Evolutionary conservation across 257 asterid species (phyloP).

Genomic region (Solanum sitiens): DNA sequence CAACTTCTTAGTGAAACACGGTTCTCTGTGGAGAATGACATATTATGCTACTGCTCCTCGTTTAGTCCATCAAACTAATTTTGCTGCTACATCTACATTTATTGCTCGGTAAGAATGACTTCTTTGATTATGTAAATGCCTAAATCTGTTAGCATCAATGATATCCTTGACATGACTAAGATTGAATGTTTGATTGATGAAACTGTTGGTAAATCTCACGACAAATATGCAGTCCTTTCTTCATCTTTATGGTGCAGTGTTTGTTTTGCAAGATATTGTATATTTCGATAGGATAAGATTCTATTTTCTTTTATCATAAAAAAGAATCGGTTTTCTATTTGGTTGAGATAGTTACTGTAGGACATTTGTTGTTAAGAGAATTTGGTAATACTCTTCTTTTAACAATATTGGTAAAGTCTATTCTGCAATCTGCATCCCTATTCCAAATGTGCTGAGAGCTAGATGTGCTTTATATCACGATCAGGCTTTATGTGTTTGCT

Average conservation of each 20-base stretch:
- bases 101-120: slow-evolving; percentile 70
- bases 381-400: background rate
- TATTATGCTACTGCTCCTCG: slow-evolving; percentile 93
- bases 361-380: background rate
- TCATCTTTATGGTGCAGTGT: background rate
- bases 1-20: slow-evolving; percentile 93
- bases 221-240: background rate
- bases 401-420: background rate
- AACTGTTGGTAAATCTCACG: background rate
- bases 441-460: background rate
- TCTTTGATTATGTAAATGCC: background rate
- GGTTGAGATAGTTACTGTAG: background rate
- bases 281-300: background rate
- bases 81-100: slow-evolving; percentile 93
- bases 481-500: background rate
- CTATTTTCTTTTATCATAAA: background rate
- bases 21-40: slow-evolving; percentile 82
- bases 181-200: background rate
- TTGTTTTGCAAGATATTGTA: background rate
- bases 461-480: background rate
- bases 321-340: background rate
- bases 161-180: background rate
- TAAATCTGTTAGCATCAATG: background rate
- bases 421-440: background rate
- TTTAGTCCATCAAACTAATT: slow-evolving; percentile 78